A percentile compares a stretch with the other conserved stretches of the same genome.
These are phyloP conservation scores for Hortiboletus flavorubellus DNA, from an alignment of 768 basidiomycete species.

Conservation along the genomic window DNA sequence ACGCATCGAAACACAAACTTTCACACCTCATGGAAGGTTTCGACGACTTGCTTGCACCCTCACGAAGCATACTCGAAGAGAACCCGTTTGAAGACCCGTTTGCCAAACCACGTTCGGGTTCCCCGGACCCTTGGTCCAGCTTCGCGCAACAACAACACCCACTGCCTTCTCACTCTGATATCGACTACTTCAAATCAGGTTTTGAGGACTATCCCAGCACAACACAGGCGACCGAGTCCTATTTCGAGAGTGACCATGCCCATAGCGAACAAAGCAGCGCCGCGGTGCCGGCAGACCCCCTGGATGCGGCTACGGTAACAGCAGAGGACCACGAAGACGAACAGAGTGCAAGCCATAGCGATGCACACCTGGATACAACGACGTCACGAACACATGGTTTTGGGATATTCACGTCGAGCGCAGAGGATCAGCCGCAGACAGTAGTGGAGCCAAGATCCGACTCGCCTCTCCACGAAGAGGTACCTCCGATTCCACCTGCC, in stretches of 20 bases:
- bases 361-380: conserved; percentile 8
- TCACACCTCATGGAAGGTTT: conserved; percentile 61
- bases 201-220: conserved; percentile 25
- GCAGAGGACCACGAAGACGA: conserved; percentile 34
- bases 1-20: not conserved
- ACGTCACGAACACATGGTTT: conserved; percentile 45
- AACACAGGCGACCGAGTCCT: conserved; percentile 32
- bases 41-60: conserved; percentile 68
- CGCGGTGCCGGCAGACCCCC: conserved; percentile 34
- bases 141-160: conserved; percentile 40
- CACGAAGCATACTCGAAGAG: conserved; percentile 59
- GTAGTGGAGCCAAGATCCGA: conserved; percentile 8
- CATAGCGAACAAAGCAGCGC: conserved; percentile 27
- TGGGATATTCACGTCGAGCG: conserved; percentile 34
- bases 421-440: conserved; percentile 24
- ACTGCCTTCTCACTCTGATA: conserved; percentile 18
- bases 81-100: conserved; percentile 79
- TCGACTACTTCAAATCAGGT: conserved; percentile 29
- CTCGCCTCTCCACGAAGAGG: conserved; percentile 15
- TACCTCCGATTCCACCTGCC: conserved; percentile 36
- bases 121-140: conserved; percentile 76
- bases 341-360: conserved; percentile 10
- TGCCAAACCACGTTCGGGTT: conserved; percentile 54
- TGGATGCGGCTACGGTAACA: conserved; percentile 37
- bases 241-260: conserved; percentile 33